phyloP scores from a whole-genome alignment of 805 yeast genomes.

The Candida arabinofermentans region DNA sequence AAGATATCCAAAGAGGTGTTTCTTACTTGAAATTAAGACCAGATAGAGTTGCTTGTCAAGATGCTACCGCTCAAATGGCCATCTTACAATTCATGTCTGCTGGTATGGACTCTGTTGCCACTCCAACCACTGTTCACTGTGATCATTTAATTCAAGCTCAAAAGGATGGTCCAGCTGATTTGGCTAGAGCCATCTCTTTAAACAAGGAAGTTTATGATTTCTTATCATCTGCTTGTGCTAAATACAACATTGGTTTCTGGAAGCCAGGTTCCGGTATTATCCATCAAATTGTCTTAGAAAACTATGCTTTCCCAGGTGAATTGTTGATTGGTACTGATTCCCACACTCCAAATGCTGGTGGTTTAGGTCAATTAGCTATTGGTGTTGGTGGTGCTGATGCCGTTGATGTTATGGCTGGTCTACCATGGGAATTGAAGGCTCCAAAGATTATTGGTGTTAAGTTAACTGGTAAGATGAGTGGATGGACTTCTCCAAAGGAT shows the following conservation, averaged over 20 bases:
- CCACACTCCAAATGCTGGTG: conserved; percentile 99
- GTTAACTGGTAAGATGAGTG: conserved; percentile 81
- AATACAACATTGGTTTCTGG: conserved; percentile 98
- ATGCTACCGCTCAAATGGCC: conserved; percentile 99
- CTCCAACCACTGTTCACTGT: conserved; percentile 96
- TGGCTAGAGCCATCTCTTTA: conserved; percentile 72
- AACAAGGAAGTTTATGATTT: conserved; percentile 96
- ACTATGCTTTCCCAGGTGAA: conserved; percentile 94
- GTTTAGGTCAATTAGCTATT: conserved; percentile 95
- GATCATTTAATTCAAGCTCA: conserved; percentile 98
- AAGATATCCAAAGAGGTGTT: conserved; percentile 70
- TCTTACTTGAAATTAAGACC: conserved; percentile 91
- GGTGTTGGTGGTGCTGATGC: conserved; percentile 99
- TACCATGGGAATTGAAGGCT: conserved; percentile 98
- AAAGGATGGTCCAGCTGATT: conserved; percentile 83
- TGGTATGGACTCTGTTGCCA: conserved; percentile 80
- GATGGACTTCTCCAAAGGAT: conserved; percentile 98
- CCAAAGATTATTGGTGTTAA: conserved; percentile 94
- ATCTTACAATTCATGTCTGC: conserved; percentile 96
- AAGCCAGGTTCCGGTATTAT: conserved; percentile 99
- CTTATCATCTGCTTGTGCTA: conserved; percentile 86
- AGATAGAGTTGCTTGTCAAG: conserved; percentile 99
- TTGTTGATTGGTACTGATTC: conserved; percentile 98
- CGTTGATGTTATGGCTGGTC: conserved; percentile 93
- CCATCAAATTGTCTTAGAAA: conserved; percentile 95